Percentiles rank a stretch among this genome's conserved stretches.
phyloP scores from a whole-genome alignment of 2,329 filamentous ascomycete species.

The Fusarium equiseti region DNA sequence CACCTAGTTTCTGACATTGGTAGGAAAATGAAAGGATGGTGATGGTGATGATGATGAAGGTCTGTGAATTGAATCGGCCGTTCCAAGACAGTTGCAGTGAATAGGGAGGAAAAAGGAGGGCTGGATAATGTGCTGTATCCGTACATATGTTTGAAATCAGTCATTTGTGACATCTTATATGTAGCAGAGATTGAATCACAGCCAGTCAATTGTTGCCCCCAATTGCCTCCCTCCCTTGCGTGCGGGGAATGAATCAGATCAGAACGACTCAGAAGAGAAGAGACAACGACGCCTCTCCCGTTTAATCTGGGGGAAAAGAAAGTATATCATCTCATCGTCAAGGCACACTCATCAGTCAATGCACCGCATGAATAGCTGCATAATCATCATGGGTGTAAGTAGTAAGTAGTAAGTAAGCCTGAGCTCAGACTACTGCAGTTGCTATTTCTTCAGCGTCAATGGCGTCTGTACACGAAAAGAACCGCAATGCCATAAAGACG shows the following conservation, averaged over 20 bases:
- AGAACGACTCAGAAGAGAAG: conserved; percentile 11
- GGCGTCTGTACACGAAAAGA: conserved; percentile 37
- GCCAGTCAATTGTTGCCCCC: conserved; percentile 11
- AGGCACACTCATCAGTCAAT: background rate
- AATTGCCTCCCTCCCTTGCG: conserved; percentile 13
- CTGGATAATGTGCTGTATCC: background rate
- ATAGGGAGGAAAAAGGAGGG: conserved; percentile 8
- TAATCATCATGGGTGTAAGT: background rate
- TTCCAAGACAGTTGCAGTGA: conserved; percentile 20
- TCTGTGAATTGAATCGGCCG: conserved; percentile 10
- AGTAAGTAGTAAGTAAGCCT: conserved; percentile 10
- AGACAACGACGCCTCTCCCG: conserved; percentile 46
- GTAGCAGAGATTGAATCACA: background rate
- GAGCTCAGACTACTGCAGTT: conserved; percentile 12
- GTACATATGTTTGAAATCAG: conserved; percentile 18
- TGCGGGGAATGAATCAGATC: conserved; percentile 10
- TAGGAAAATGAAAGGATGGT: background rate
- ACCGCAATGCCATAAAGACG: background rate
- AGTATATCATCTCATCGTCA: background rate
- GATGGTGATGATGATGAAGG: background rate
- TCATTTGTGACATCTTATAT: conserved; percentile 25
- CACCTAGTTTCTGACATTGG: conserved; percentile 1
- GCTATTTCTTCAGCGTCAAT: conserved; percentile 38
- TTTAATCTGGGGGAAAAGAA: conserved; percentile 40
- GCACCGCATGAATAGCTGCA: background rate